Conservation (phyloP, 2,329 filamentous ascomycete species). For the Cercospora brassicicola region DNA sequence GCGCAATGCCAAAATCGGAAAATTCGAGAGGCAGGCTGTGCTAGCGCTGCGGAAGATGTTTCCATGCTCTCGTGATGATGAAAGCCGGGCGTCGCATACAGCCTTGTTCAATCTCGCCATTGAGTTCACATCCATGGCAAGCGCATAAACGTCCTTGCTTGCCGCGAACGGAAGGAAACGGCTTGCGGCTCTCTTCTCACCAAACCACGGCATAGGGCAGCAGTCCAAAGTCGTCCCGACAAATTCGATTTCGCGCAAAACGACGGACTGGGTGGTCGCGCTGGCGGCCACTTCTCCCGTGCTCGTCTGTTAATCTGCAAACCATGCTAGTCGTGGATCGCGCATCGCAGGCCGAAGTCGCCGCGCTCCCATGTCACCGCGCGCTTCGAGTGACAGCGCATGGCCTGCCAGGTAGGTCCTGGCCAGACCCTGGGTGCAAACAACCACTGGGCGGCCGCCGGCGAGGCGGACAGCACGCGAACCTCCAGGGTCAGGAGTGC, state of each 20-base stretch:
- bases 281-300: conserved; percentile 10
- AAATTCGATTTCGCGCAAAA: conserved; percentile 20
- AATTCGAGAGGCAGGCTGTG: neutral
- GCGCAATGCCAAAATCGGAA: neutral
- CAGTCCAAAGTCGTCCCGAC: conserved; percentile 24
- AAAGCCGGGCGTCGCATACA: conserved; percentile 11
- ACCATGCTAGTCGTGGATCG: conserved; percentile 26
- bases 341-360: conserved; percentile 23
- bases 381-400: conserved; percentile 6
- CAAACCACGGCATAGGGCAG: conserved; percentile 17
- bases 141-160: conserved; percentile 14
- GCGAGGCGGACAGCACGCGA: neutral
- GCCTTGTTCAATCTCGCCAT: conserved; percentile 20
- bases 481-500: neutral
- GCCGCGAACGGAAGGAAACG: conserved; percentile 16
- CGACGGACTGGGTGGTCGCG: conserved; percentile 16
- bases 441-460: conserved; percentile 14
- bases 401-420: conserved; percentile 18
- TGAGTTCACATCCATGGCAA: conserved; percentile 17
- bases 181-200: conserved; percentile 3
- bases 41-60: neutral
- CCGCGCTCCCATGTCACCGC: conserved; percentile 17
- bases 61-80: neutral
- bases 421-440: conserved; percentile 14
- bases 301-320: conserved; percentile 20